Conservation (phyloP, 2,329 filamentous ascomycete species). For the Aspergillus brunneoviolaceus region DNA sequence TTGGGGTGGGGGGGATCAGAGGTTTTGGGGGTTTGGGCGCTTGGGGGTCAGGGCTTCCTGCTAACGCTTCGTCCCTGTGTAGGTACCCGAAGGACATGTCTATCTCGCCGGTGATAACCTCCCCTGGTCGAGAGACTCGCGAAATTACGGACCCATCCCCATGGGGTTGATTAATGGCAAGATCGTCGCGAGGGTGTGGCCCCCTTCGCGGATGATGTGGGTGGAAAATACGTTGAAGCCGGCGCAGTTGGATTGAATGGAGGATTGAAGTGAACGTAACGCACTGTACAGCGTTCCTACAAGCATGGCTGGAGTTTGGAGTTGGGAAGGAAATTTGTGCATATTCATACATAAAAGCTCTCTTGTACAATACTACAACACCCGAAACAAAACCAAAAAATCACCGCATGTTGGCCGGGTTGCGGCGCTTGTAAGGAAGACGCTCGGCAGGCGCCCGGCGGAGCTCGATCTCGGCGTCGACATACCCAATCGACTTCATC, state of each 20-base stretch:
- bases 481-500: constrained; percentile 75
- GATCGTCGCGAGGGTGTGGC: constrained; percentile 58
- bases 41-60: not conserved
- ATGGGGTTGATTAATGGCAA: constrained; percentile 82
- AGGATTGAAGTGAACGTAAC: not conserved
- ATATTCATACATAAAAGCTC: constrained; percentile 40
- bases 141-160: constrained; percentile 81
- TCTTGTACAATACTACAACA: constrained; percentile 46
- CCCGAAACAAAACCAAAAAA: constrained; percentile 21
- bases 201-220: constrained; percentile 36
- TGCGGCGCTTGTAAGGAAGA: constrained; percentile 63
- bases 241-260: constrained; percentile 23
- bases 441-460: constrained; percentile 74
- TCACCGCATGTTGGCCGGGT: constrained; percentile 48
- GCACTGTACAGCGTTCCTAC: not conserved
- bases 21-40: too few species aligned
- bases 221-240: constrained; percentile 39
- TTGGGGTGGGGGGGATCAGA: not conserved
- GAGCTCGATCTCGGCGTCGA: constrained; percentile 79
- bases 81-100: constrained; percentile 90
- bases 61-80: constrained; percentile 3
- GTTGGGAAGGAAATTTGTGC: constrained; percentile 29
- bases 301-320: constrained; percentile 28
- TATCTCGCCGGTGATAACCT: constrained; percentile 90
- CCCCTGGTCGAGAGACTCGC: constrained; percentile 78